Evolutionary conservation across 2,329 filamentous ascomycete species (phyloP), one percentile per base, ranked within the genome.

Genomic region (Zasmidium cellare): DNA sequence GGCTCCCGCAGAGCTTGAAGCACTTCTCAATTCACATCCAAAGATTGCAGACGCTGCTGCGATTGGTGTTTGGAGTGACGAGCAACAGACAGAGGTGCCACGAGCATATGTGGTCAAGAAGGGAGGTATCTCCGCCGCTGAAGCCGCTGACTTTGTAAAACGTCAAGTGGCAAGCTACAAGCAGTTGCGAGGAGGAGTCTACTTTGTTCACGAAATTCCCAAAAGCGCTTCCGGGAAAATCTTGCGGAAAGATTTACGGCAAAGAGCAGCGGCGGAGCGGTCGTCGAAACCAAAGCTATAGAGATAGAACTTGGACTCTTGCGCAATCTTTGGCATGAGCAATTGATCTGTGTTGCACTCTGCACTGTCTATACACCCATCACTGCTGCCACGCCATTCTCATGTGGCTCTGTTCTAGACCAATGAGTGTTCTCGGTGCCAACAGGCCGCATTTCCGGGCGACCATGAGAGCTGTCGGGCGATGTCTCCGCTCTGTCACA

Each of bases 31-130:
- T n/a, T 57, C 55, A 2, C 90, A 93, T 71, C 84, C 87, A 0
- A 80, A 81, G 12, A 89, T 94, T 16, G 84, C 84, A 46, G 90
- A 94, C 74, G 88, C 86, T 64, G 86, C 90, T 16, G 90, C 94
- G 6, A 91, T 93, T 62, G 86, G 87, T n/a, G 78, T 92, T 6
- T 70, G 70, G 1, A 81, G 86, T 59, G 81, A 86, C 3, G 52
- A 55, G 6, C 81, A 82, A 53, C 76, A 81, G 0, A 82, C 82
- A 0, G 82, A 86, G 66, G 71, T 77, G 31, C 83, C 83, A 0
- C 83, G 84, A 68, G 84, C 83, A 0, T 87, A 79, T 65, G 75
- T 86, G 0, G 82, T 85, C 7, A 67, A 76, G 46, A 80, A 79
- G 62, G 1, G 19, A 5, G n/a, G 9, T n/a, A n/a, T 52, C 3